Evolutionary conservation across 2,329 filamentous ascomycete species (phyloP).

Genomic region (Leptographium lundbergii): DNA sequence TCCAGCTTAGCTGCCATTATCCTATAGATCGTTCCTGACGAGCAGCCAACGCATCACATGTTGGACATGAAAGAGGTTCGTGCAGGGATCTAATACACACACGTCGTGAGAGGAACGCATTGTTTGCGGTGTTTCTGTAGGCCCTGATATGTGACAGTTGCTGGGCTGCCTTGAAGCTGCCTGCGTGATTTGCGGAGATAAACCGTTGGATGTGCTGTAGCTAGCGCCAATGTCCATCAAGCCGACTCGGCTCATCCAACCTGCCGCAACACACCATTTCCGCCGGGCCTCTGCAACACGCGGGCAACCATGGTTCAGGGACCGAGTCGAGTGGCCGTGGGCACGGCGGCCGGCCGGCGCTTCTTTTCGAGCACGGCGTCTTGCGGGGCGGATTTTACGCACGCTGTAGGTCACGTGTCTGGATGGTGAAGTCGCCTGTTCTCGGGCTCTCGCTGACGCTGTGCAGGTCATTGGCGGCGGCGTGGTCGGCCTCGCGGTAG

Average conservation of each 20-base stretch:
- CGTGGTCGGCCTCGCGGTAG: slow-evolving; percentile 69
- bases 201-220: background rate
- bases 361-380: slow-evolving; percentile 24
- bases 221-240: background rate
- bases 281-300: background rate
- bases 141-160: no score
- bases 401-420: slow-evolving; percentile 7
- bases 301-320: background rate
- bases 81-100: background rate
- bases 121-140: background rate
- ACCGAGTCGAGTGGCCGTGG: background rate
- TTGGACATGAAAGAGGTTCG: background rate
- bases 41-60: background rate
- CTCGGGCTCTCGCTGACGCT: background rate
- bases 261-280: background rate
- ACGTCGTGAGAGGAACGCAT: background rate
- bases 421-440: background rate
- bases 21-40: background rate
- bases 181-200: background rate
- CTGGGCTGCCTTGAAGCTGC: no score
- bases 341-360: background rate
- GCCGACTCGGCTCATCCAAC: background rate
- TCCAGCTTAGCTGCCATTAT: background rate
- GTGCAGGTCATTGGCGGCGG: slow-evolving; percentile 43
- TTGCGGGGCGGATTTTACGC: slow-evolving; percentile 30